A percentile compares a stretch with the other conserved stretches of the same genome.
phyloP scores from a whole-genome alignment of 2,329 filamentous ascomycete species.

The Chrysoporthe deuterocubensis region DNA sequence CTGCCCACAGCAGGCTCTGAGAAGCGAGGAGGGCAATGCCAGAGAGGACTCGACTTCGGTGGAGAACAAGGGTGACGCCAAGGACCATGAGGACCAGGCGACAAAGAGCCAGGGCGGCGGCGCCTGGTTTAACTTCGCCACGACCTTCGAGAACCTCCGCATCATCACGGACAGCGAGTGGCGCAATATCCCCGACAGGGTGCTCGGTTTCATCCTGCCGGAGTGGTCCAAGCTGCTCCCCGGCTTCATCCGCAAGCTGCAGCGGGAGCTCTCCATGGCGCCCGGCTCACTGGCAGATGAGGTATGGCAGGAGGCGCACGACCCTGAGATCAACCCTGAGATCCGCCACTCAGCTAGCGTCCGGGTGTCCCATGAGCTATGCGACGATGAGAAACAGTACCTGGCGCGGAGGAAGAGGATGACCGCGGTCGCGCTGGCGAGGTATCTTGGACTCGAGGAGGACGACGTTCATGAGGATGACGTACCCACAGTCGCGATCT shows the following conservation, averaged over 20 bases:
- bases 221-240: constrained; percentile 82
- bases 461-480: constrained; percentile 89
- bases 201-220: constrained; percentile 76
- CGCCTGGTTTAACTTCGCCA: constrained; percentile 55
- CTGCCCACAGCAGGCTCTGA: constrained; percentile 20
- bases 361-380: constrained; percentile 79
- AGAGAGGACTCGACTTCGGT: constrained; percentile 19
- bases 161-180: constrained; percentile 59
- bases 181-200: constrained; percentile 55
- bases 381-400: constrained; percentile 80
- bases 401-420: constrained; percentile 69
- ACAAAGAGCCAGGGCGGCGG: constrained; percentile 31
- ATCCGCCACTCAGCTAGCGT: constrained; percentile 82
- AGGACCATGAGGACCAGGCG: constrained; percentile 30
- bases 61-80: constrained; percentile 28
- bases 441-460: constrained; percentile 79
- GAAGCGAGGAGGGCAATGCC: constrained; percentile 26
- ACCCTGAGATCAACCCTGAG: constrained; percentile 83
- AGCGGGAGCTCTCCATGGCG: constrained; percentile 83
- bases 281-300: constrained; percentile 89
- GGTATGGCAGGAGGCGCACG: constrained; percentile 90
- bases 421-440: constrained; percentile 74
- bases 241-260: constrained; percentile 78
- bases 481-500: constrained; percentile 90
- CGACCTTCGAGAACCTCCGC: constrained; percentile 57